Base-by-base conservation (phyloP, 306 rosid genomes). In the Acacia confusa region DNA sequence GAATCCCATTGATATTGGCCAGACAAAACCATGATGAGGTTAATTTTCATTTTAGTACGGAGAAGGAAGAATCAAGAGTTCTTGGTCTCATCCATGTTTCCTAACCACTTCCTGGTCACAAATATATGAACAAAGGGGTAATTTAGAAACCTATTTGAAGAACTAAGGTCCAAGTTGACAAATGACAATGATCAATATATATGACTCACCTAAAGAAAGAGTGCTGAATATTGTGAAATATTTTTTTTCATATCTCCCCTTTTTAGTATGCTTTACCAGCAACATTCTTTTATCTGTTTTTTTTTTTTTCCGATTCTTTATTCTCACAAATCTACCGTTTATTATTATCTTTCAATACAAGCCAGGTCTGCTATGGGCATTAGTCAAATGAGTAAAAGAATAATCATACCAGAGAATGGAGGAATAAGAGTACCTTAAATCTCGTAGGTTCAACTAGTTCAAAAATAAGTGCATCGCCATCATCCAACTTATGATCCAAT, bases 401-500 rank as follows among this genome's bases (percentile, higher is more conserved):
- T 70, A 61, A 63, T 44, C 75, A 50, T 19, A 16, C 43, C 84
- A 70, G 22, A 75, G 50, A 24, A 66, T 43, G 30, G 41, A 10
- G 28, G 45, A 32, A 47, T 57, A 8, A 28, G 52, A 75, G 36
- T 84, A 92, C 97, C 92, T 90, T 92, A 79, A 92, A 92, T 77
- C 87, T 86, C 2, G 85, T 47, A 38, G 90, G 73, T 73, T 90
- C 92, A 81, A 78, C 34, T 87, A 91, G 76, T 82, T 92, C 91
- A 73, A 92, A 92, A 78, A 92, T 89, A 74, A 89, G 88, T 22
- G 97, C 97, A 82, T 92, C 97, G 20, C 94, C 97, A 63, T 93
- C 95, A 45, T 91, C 95, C 80, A 93, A 82, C 88, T 88, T 89
- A 76, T 91, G 95, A 6, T 92, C 91, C 91, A 92, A 75, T 36